Percentiles rank a stretch among this genome's conserved stretches.
These are phyloP conservation scores for Heterobasidion annosum DNA, from an alignment of 1,284 basidiomycete genomes.

Conservation along the genomic window DNA sequence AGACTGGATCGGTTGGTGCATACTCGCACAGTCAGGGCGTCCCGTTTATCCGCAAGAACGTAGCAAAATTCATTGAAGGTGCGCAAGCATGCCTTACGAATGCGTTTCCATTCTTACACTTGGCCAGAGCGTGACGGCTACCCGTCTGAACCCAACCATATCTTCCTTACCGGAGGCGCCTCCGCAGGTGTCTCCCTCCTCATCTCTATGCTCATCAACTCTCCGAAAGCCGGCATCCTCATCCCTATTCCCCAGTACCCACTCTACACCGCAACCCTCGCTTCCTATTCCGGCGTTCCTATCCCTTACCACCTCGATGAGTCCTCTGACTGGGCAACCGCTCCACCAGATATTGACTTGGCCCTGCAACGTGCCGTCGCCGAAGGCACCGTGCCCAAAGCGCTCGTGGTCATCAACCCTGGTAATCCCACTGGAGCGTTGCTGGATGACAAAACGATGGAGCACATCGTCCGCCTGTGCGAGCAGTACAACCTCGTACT, in stretches of 20 bases:
- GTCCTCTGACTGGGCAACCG: constrained; percentile 79
- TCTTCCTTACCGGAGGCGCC: constrained; percentile 93
- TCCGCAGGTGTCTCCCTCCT: constrained; percentile 88
- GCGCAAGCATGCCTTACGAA: constrained; percentile 15
- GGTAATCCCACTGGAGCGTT: constrained; percentile 92
- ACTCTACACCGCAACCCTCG: constrained; percentile 91
- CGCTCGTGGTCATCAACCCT: constrained; percentile 92
- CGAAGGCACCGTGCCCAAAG: constrained; percentile 64
- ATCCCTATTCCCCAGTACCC: constrained; percentile 99
- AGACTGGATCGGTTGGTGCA: constrained; percentile 92
- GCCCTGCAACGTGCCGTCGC: constrained; percentile 62
- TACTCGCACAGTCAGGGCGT: constrained; percentile 97
- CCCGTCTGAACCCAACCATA: constrained; percentile 75
- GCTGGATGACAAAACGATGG: constrained; percentile 64
- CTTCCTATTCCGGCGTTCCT: constrained; percentile 74
- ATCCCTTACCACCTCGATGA: constrained; percentile 91
- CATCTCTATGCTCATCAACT: constrained; percentile 72
- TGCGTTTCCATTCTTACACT: neutral
- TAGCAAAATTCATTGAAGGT: constrained; percentile 88
- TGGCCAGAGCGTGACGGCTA: constrained; percentile 78
- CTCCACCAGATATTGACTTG: constrained; percentile 57
- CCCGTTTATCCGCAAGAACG: constrained; percentile 79
- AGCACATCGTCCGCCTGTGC: constrained; percentile 71
- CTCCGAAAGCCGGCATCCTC: constrained; percentile 66
- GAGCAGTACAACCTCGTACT: constrained; percentile 82